Evolutionary conservation across 495 filamentous ascomycete species (phyloP).

Genomic region (Penicillium turbatum): DNA sequence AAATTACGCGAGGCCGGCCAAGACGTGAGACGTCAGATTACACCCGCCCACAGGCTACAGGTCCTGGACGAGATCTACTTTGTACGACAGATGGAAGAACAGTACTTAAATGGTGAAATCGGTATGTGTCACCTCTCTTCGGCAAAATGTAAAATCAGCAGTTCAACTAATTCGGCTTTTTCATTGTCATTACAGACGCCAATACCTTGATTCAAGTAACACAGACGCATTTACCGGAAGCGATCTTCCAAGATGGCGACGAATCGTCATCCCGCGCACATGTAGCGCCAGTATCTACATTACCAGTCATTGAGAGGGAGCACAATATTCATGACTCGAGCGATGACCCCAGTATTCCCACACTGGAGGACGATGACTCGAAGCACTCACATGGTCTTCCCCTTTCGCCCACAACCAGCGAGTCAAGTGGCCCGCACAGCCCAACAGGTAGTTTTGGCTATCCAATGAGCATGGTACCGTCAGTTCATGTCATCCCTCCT

Average conservation of each 20-base stretch:
- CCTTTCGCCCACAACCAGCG: conserved; percentile 21
- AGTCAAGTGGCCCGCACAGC: conserved; percentile 25
- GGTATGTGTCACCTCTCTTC: conserved; percentile 40
- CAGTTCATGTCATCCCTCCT: conserved; percentile 9
- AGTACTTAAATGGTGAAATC: conserved; percentile 54
- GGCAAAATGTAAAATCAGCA: background rate
- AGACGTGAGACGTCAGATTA: conserved; percentile 39
- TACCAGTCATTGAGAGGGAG: background rate
- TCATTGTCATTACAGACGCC: conserved; percentile 12
- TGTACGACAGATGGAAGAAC: conserved; percentile 60
- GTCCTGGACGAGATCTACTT: conserved; percentile 64
- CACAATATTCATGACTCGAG: background rate
- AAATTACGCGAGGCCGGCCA: conserved; percentile 44
- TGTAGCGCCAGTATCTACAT: background rate
- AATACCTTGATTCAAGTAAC: conserved; percentile 19
- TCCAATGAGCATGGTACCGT: conserved; percentile 5
- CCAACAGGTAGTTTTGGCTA: conserved; percentile 16
- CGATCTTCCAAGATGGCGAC: conserved; percentile 8
- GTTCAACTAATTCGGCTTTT: background rate
- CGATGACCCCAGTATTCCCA: background rate
- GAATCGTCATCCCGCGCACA: conserved; percentile 10
- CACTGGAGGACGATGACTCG: conserved; percentile 1
- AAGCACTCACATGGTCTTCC: conserved; percentile 9
- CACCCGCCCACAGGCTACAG: conserved; percentile 29
- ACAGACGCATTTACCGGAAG: conserved; percentile 24